Evolutionary conservation across 2,329 filamentous ascomycete species (phyloP).

Genomic region (Anisogramma anomala): DNA sequence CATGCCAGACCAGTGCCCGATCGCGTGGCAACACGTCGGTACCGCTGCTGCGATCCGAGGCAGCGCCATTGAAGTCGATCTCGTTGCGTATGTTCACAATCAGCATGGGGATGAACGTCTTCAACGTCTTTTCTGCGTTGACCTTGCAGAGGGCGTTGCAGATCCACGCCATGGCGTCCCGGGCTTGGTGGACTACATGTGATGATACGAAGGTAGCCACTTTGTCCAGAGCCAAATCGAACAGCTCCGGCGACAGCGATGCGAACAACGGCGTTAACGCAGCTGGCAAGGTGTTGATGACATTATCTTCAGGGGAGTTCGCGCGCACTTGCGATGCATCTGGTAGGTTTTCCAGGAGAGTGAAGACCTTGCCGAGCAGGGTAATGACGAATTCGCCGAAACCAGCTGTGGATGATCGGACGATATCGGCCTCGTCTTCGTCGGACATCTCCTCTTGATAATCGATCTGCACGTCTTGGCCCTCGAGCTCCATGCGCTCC

Average conservation of each 20-base stretch:
- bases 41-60: constrained; percentile 85
- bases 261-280: constrained; percentile 85
- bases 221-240: constrained; percentile 84
- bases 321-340: constrained; percentile 80
- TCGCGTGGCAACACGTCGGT: constrained; percentile 89
- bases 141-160: constrained; percentile 94
- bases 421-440: constrained; percentile 73
- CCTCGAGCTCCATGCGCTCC: constrained; percentile 82
- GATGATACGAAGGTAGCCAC: constrained; percentile 82
- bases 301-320: constrained; percentile 89
- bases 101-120: constrained; percentile 80
- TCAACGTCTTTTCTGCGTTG: constrained; percentile 84
- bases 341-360: constrained; percentile 84
- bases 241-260: constrained; percentile 82
- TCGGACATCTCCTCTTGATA: constrained; percentile 74
- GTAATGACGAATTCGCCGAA: constrained; percentile 88
- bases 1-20: constrained; percentile 87
- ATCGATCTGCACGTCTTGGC: constrained; percentile 73
- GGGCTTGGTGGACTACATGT: constrained; percentile 91
- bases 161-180: constrained; percentile 98
- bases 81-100: constrained; percentile 88
- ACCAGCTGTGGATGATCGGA: constrained; percentile 87
- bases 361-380: constrained; percentile 89
- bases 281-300: constrained; percentile 88
- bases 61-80: constrained; percentile 92